Conservation (phyloP, 768 basidiomycete genomes). For the Rickenella mellea region DNA sequence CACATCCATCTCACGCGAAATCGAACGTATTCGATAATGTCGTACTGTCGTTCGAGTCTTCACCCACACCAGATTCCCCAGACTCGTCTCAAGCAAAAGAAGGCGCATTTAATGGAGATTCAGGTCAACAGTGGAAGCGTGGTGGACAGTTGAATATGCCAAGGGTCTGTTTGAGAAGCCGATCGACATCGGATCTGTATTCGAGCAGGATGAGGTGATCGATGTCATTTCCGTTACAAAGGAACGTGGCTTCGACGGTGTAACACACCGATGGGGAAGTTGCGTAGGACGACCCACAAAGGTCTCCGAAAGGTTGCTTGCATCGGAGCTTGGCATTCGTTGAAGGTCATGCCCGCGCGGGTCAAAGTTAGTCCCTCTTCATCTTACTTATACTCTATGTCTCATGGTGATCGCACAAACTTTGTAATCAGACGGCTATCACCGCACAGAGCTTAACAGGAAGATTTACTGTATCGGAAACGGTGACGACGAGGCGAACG, state of each 20-base stretch:
- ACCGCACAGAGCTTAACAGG: slow-evolving; percentile 97
- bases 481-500: slow-evolving; percentile 69
- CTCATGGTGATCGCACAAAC: slow-evolving; percentile 4
- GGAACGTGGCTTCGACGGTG: slow-evolving; percentile 99
- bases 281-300: slow-evolving; percentile 98
- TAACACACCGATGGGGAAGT: slow-evolving; percentile 99
- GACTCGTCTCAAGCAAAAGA: slow-evolving; percentile 97
- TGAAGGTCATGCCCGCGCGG: slow-evolving; percentile 99
- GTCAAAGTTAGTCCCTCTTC: slow-evolving; percentile 73
- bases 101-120: slow-evolving; percentile 99
- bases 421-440: slow-evolving; percentile 68
- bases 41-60: slow-evolving; percentile 99
- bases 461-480: slow-evolving; percentile 94
- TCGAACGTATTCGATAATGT: slow-evolving; percentile 99
- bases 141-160: slow-evolving; percentile 93
- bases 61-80: slow-evolving; percentile 98
- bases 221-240: slow-evolving; percentile 98
- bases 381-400: not conserved
- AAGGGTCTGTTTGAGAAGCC: slow-evolving; percentile 95
- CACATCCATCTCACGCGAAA: slow-evolving; percentile 86
- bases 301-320: slow-evolving; percentile 99
- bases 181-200: slow-evolving; percentile 73
- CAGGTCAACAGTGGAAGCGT: slow-evolving; percentile 96
- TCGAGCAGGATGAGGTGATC: slow-evolving; percentile 95
- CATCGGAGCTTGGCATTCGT: slow-evolving; percentile 97